phyloP scores from a whole-genome alignment of 768 basidiomycete genomes.

The Kwoniella bestiolae region DNA sequence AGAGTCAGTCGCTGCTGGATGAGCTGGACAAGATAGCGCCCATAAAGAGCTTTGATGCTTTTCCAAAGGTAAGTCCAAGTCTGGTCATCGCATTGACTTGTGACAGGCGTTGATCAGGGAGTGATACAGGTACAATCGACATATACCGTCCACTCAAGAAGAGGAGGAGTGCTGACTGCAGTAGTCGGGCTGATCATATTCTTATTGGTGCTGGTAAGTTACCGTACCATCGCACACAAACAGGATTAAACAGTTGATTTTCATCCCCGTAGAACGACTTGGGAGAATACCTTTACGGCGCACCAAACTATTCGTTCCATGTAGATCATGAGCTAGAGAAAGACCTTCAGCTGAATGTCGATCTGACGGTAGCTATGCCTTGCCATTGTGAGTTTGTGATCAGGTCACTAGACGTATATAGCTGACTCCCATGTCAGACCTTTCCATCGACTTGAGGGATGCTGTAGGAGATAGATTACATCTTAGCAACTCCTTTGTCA shows the following conservation, averaged over 20 bases:
- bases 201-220: constrained; percentile 48
- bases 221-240: background rate
- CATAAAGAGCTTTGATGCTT: constrained; percentile 56
- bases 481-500: constrained; percentile 74
- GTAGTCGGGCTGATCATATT: constrained; percentile 51
- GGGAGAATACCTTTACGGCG: constrained; percentile 90
- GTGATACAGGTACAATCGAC: constrained; percentile 50
- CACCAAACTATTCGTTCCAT: constrained; percentile 85
- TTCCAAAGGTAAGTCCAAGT: constrained; percentile 49
- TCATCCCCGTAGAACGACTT: constrained; percentile 69
- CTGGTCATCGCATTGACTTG: background rate
- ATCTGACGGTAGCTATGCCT: constrained; percentile 90
- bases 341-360: constrained; percentile 83
- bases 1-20: constrained; percentile 43
- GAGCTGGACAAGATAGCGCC: constrained; percentile 56
- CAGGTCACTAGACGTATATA: background rate
- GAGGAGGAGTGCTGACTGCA: constrained; percentile 53
- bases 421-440: constrained; percentile 61
- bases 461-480: constrained; percentile 90
- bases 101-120: background rate
- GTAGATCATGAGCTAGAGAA: constrained; percentile 68
- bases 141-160: constrained; percentile 44
- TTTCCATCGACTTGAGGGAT: constrained; percentile 88
- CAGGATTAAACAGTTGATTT: too few species aligned
- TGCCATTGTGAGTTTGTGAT: constrained; percentile 76